Evolutionary conservation across 2,329 filamentous ascomycete genomes (phyloP), one percentile per base, ranked within the genome.

Genomic region (Pleochaeta shiraiana): DNA sequence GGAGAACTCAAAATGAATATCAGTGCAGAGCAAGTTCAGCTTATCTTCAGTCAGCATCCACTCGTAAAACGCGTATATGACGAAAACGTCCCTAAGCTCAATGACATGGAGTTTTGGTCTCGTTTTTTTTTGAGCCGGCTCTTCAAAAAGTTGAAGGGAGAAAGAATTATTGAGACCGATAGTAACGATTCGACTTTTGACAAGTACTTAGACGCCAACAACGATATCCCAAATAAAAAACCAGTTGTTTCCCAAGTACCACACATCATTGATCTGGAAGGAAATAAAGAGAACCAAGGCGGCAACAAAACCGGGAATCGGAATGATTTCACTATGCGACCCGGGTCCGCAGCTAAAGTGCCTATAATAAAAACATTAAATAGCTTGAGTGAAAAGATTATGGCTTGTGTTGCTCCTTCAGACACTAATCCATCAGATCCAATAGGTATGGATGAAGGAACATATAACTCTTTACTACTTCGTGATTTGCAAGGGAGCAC

Each of bases 251-350:
- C n/a, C n/a, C 81, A 86, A 65, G 83, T 98, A 24, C 91, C 93
- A 0, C 85, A 91, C 70, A 91, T 95, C 68, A 91, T 98, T 69
- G 88, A 98, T 73, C 75, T 98, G 30, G 89, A 92, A 72, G 93
- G 87, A 33, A 98, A 98, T 71, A 93, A 97, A 75, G 88, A 93
- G 73, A 92, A 98, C 71, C 85, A 95, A 74, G 95, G 90, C 69
- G 88, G 91, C 64, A 83, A 86, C 71, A 85, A 81, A 70, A 76
- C 80, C 67, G 93, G 93, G 62, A 97, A 98, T 73, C 81, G 86
- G 63, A 90, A 92, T 64, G 90, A 97, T 72, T 77, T 87, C 39
- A 93, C 95, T 68, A 96, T 97, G 90, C 82, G 89, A 37, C 90
- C 90, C 1, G 79, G 79, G 1, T 80, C 84, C 12, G 77, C 82